These are phyloP conservation scores for Lichina pygmaea DNA, from an alignment of 495 filamentous ascomycete species.

Conservation along the genomic window DNA sequence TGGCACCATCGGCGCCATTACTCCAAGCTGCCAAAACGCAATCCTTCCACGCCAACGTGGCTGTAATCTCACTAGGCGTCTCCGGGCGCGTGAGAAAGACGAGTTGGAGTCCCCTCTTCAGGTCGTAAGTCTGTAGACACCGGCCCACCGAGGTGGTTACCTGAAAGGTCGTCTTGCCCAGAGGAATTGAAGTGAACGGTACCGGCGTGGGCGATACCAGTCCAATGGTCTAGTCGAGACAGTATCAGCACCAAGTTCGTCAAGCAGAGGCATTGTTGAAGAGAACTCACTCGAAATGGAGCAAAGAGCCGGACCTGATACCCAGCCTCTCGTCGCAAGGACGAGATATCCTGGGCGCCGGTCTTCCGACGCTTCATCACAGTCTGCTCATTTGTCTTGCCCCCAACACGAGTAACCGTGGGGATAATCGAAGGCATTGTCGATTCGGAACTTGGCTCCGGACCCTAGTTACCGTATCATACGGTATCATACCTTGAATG, in stretches of 20 bases:
- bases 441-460: too few relatives aligned
- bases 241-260: slow-evolving; percentile 1
- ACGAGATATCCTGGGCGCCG: slow-evolving; percentile 2
- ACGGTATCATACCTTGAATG: too few relatives aligned
- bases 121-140: slow-evolving; percentile 80
- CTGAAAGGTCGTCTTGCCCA: slow-evolving; percentile 87
- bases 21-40: slow-evolving; percentile 72
- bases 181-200: slow-evolving; percentile 63
- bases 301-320: slow-evolving; percentile 51
- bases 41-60: slow-evolving; percentile 70
- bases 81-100: slow-evolving; percentile 78
- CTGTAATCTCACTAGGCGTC: slow-evolving; percentile 63
- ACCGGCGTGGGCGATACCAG: slow-evolving; percentile 73
- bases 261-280: neutral
- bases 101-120: slow-evolving; percentile 65
- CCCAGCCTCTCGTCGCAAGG: slow-evolving; percentile 1
- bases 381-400: too few relatives aligned
- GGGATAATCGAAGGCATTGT: too few relatives aligned
- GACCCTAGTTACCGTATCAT: too few relatives aligned
- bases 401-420: too few relatives aligned
- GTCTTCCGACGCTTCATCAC: slow-evolving; percentile 36
- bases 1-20: slow-evolving; percentile 17
- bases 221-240: slow-evolving; percentile 44
- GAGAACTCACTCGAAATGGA: slow-evolving; percentile 42
- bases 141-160: slow-evolving; percentile 83